Evolutionary conservation across 2,329 filamentous ascomycete genomes (phyloP), one percentile per base, ranked within the genome.

Genomic region (Exserohilum rostratum): DNA sequence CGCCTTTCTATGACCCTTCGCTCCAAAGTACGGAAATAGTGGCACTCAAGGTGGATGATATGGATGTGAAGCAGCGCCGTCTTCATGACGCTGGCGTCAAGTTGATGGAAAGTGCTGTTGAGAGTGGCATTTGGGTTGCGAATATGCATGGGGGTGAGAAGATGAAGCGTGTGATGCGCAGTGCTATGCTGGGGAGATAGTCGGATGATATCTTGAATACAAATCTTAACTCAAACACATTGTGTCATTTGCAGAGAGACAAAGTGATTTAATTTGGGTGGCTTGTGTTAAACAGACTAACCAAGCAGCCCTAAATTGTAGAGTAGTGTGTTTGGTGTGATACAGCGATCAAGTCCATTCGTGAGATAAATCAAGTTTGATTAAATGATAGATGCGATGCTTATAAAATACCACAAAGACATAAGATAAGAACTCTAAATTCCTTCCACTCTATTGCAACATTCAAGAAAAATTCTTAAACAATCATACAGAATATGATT

Each of bases 1-100:
- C 55, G 17, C 65, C 65, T 4, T 68, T 68, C 34, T 68, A 66
- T 25, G 62, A 68, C 15, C 64, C 65, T 2, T 44, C 46, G 1
- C 51, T 67, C 12, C 53, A 34, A 0, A 34, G 11, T 34, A 29
- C 42, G 17, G 46, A 29, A 6, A 20, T 47, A 9, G 12, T 43
- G 6, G 13, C 4, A 5, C 15, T 40, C 1, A 25, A 46, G 9
- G 40, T 33, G 3, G 5, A 35, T 2, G 40, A 56, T 2, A 11
- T 43, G 6, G 40, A 43, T 17, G 10, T 2, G 6, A 11, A 25
- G 10, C 17, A 55, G 7, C 17, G 25, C n/a, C 31, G 29, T 22
- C 39, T 64, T 17, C 35, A 42, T 11, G 29, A n/a, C 13, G 54
- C 57, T 2, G 57, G 47, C 7, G n/a, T 49, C 9, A 27, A 9